Base-by-base conservation (phyloP, 805 yeast genomes). In the Candida silvatica region DNA sequence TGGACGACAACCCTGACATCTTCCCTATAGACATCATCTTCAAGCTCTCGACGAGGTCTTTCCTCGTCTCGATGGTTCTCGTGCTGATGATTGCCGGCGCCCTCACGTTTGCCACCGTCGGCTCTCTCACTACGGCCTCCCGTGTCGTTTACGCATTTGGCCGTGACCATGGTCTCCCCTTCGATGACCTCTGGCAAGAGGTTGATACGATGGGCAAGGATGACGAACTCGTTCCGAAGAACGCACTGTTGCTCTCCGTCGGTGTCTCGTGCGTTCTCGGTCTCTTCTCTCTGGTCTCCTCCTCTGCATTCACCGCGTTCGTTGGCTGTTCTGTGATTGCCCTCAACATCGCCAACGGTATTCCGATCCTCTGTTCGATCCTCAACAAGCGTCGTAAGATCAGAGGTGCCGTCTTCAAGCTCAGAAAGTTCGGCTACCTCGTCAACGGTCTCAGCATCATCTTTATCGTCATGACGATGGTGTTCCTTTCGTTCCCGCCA, bases 101-200 rank as follows among this genome's bases (percentile, higher is more conserved):
- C 15, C 71, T 78, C 18, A 49, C 80, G 7, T 83, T 83, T 54
- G 86, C 85, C 24, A 80, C 87, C 2, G 75, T 84, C 33, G 88
- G 94, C 4, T 71, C 90, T 1, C 64, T 81, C 24, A 83, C 92
- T 1, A 80, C 94, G 0, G 82, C 87, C 3, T 81, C 92, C 3
- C 70, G 94, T 66, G 71, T 80, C n/a, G 82, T 86, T 0, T 83
- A 73, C 52, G 80, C 85, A 18, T 77, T 84, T 59, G 85, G 90
- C 35, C 70, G 94, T 59, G 94, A 84, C 53, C 83, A 78, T 25
- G 94, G 87, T 0, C 56, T 84, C 29, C 94, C 94, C 2, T 71
- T 64, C 45, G 69, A 74, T 37, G 63, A 69, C 9, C 46, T 70
- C 12, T 82, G 88, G 86, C 69, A 75, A 3, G 68, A 69, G 45